Evolutionary conservation across 2,329 filamentous ascomycete genomes (phyloP).

Genomic region (Fusarium foetens): DNA sequence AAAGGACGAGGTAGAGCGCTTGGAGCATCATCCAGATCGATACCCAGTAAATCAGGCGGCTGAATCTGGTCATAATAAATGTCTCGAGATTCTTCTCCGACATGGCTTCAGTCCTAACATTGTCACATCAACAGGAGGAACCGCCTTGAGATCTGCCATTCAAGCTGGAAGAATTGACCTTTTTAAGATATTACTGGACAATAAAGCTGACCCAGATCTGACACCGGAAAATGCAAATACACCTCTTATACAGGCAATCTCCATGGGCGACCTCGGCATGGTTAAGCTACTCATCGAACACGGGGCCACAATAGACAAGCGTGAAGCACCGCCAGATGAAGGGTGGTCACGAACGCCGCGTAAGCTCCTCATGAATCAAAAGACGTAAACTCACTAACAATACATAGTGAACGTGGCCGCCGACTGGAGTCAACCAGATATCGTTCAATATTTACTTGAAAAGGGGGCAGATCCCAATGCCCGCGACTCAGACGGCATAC

Average conservation of each 20-base stretch:
- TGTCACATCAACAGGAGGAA: accelerated
- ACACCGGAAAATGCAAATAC: accelerated
- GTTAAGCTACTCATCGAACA: not conserved
- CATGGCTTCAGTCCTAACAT: not conserved
- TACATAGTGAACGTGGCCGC: too few relatives aligned
- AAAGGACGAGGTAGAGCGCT: accelerated
- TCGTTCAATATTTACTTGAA: too few relatives aligned
- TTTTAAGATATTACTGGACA: not conserved
- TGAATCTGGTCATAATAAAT: accelerated
- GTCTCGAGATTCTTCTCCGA: not conserved
- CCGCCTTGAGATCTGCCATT: accelerated
- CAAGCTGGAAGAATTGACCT: not conserved
- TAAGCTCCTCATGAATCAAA: too few relatives aligned
- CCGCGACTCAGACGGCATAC: too few relatives aligned
- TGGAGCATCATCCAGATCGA: accelerated
- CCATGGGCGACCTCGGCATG: not conserved
- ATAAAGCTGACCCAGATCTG: not conserved
- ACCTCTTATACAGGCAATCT: accelerated
- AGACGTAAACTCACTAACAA: too few relatives aligned
- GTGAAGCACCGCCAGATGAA: not conserved
- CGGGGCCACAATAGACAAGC: not conserved
- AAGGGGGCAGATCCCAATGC: too few relatives aligned
- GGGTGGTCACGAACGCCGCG: not conserved
- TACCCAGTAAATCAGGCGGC: not conserved
- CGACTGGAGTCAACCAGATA: too few relatives aligned